phyloP scores from a whole-genome alignment of 2,329 filamentous ascomycete species.

The Arthrobotrys pseudoclavata region DNA sequence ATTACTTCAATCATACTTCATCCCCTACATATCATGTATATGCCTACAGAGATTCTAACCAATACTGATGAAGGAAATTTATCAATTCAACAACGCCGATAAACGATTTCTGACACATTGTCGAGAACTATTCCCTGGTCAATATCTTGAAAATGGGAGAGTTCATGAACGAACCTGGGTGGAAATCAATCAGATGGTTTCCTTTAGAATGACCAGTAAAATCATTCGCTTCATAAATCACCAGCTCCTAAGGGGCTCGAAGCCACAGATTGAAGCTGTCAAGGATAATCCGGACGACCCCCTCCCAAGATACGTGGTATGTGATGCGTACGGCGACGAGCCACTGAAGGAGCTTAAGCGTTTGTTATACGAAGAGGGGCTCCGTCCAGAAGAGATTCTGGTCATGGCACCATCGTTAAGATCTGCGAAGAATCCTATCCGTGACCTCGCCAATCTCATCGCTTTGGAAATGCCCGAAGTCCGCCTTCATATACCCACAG shows the following conservation, averaged over 20 bases:
- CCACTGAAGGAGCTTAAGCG: conserved; percentile 45
- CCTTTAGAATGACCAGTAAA: conserved; percentile 56
- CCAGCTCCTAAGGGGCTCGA: conserved; percentile 45
- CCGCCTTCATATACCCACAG: conserved; percentile 46
- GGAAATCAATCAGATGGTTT: conserved; percentile 48
- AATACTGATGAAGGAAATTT: conserved; percentile 47
- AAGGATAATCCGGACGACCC: conserved; percentile 44
- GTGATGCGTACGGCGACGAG: conserved; percentile 39
- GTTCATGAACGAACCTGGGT: conserved; percentile 44
- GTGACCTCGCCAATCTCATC: conserved; percentile 50
- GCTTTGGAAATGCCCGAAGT: conserved; percentile 49
- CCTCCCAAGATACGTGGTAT: conserved; percentile 59
- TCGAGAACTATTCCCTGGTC: conserved; percentile 39
- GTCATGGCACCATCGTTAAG: conserved; percentile 58
- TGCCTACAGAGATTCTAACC: background rate
- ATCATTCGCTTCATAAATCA: conserved; percentile 52
- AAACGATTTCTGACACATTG: conserved; percentile 58
- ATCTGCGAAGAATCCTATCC: conserved; percentile 27
- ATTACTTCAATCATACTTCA: background rate
- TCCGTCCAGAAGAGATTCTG: conserved; percentile 51
- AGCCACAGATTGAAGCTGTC: conserved; percentile 34
- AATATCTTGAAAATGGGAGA: conserved; percentile 40
- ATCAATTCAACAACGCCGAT: conserved; percentile 61
- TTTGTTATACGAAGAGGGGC: conserved; percentile 27
- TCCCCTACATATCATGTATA: background rate